These are phyloP conservation scores for Takashimella tepidaria DNA, from an alignment of 1,284 basidiomycete genomes.

Conservation along the genomic window DNA sequence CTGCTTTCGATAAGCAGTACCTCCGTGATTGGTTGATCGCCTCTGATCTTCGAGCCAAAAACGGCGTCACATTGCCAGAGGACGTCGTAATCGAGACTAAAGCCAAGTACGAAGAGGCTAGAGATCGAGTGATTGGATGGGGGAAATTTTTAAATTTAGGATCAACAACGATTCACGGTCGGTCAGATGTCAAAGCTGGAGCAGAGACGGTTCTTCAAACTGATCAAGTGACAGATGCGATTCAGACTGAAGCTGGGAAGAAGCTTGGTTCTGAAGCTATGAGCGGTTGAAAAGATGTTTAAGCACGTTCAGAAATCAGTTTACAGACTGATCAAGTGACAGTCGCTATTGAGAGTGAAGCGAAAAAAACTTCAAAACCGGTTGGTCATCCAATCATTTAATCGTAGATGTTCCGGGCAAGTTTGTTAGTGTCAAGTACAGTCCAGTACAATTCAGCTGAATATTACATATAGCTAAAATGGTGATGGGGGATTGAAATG, in stretches of 20 bases:
- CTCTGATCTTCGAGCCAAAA: conserved; percentile 68
- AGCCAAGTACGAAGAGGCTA: conserved; percentile 71
- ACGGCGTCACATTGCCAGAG: conserved; percentile 67
- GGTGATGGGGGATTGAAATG: too few species aligned
- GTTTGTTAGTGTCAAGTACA: too few species aligned
- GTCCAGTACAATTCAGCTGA: too few species aligned
- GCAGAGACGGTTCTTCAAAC: conserved; percentile 12
- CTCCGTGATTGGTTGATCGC: conserved; percentile 80
- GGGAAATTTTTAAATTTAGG: conserved; percentile 25
- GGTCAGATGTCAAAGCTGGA: neutral
- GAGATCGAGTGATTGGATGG: conserved; percentile 59
- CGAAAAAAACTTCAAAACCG: too few species aligned
- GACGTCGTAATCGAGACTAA: conserved; percentile 72
- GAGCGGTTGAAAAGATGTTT: neutral
- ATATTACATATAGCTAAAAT: too few species aligned
- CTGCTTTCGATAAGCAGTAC: conserved; percentile 97
- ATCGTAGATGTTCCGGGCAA: too few species aligned
- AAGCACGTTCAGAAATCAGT: neutral
- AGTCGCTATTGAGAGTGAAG: conserved; percentile 6
- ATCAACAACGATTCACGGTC: neutral
- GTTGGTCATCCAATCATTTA: too few species aligned
- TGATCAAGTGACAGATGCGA: conserved; percentile 18
- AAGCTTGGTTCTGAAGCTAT: too few species aligned
- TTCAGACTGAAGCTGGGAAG: neutral
- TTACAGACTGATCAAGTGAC: conserved; percentile 21